phyloP scores from a whole-genome alignment of 208 protist species.

The Leishmania amazonensis region DNA sequence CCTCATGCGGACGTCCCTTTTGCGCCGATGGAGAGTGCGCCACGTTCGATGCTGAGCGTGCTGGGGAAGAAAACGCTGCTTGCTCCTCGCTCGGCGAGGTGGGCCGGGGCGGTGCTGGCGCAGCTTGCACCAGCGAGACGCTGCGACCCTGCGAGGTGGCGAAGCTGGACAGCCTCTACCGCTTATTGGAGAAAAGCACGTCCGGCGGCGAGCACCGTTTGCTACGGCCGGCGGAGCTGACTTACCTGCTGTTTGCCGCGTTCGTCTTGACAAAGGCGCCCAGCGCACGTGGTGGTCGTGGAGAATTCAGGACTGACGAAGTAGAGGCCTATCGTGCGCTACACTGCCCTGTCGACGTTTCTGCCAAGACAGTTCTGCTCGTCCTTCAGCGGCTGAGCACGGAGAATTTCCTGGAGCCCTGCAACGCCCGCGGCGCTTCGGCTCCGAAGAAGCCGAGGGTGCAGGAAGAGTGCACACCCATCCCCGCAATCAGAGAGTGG shows the following conservation, averaged over 20 bases:
- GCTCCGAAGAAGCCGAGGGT: not conserved
- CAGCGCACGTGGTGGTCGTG: slow-evolving; percentile 42
- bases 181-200: not conserved
- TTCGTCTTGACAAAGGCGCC: slow-evolving; percentile 59
- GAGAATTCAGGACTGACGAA: slow-evolving; percentile 44
- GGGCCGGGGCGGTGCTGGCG: not conserved
- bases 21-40: not conserved
- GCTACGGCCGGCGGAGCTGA: slow-evolving; percentile 25
- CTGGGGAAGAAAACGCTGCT: not conserved
- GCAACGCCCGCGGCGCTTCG: not conserved
- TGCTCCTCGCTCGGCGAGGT: not conserved
- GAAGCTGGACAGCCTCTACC: not conserved
- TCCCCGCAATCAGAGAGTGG: slow-evolving; percentile 6
- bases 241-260: slow-evolving; percentile 57
- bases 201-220: not conserved
- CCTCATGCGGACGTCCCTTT: not conserved
- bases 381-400: slow-evolving; percentile 39
- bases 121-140: not conserved
- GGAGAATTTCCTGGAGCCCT: slow-evolving; percentile 32
- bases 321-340: slow-evolving; percentile 54
- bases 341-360: slow-evolving; percentile 56
- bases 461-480: not conserved
- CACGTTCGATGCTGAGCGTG: not conserved
- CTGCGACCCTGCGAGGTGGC: not conserved
- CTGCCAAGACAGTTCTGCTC: slow-evolving; percentile 16